Conservation (phyloP, 176 grass and related monocot species). For the Zizania latifolia region DNA sequence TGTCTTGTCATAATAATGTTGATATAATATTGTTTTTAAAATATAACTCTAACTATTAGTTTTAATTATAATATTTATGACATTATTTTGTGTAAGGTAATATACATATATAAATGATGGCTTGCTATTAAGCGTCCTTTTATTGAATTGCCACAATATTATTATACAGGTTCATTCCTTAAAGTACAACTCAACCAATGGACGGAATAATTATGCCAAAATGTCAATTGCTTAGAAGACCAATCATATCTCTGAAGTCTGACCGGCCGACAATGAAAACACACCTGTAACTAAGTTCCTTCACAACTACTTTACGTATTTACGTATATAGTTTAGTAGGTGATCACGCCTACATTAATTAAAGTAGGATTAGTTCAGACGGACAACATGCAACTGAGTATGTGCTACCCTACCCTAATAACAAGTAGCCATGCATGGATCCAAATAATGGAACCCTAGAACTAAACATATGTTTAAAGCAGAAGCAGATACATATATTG, state of each 20-base stretch:
- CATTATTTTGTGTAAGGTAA: too few relatives aligned
- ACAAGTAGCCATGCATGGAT: not conserved
- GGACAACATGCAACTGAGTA: not conserved
- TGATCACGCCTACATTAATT: not conserved
- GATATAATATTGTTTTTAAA: too few relatives aligned
- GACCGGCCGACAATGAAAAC: too few relatives aligned
- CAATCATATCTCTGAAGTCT: not conserved
- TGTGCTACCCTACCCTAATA: not conserved
- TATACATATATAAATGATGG: too few relatives aligned
- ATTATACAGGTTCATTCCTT: not conserved
- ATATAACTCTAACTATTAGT: too few relatives aligned
- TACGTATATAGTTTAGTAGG: not conserved
- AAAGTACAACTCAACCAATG: not conserved
- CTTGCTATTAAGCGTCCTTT: too few relatives aligned
- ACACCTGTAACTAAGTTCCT: not conserved
- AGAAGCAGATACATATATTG: not conserved
- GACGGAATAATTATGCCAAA: not conserved
- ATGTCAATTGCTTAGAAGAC: not conserved
- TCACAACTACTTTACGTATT: not conserved
- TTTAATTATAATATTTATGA: too few relatives aligned
- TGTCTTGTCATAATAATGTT: too few relatives aligned
- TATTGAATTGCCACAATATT: not conserved
- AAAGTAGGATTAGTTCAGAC: not conserved
- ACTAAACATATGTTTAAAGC: not conserved
- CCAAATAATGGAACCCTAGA: not conserved